Evolutionary conservation across 2,329 filamentous ascomycete species (phyloP), one percentile per base, ranked within the genome.

Genomic region (Aspergillus oerlinghausenensis): DNA sequence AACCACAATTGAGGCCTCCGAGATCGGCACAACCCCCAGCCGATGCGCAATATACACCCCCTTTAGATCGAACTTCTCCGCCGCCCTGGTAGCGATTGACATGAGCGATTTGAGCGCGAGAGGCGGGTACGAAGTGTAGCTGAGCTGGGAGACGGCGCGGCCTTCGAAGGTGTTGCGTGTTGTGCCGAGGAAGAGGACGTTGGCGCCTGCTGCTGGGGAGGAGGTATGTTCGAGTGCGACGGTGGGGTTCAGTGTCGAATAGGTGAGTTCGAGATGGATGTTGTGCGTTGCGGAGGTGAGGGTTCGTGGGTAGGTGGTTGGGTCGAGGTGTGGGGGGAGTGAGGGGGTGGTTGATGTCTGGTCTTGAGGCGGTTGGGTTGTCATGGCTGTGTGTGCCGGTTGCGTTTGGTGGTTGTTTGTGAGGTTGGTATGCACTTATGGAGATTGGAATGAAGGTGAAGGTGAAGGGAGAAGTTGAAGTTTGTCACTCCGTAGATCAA

Each of bases 1-100:
- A 65, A 97, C 92, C 55, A 95, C 77, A 59, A 99, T 93, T 70
- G 90, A 96, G 76, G 97, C 92, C 74, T 97, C 90, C n/a, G 87
- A 88, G 55, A 97, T 87, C 2, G 90, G 90, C 17, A 97, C 93
- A 21, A 84, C 81, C 0, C 94, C 94, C 3, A 97, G 80, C 3
- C 93, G 84, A 75, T 97, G 94, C 14, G 89, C 80, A 72, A 97
- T 89, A 51, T 88, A 86, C 57, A 97, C 85, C 7, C 85, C 88
- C 40, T 84, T 82, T 19, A 96, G 82, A 0, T 73, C 75, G 70
- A 96, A 86, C 63, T 74, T 67, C 17, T 75, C 73, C 3, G 92
- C 74, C 3, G 78, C 72, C 5, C 78, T 67, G 50, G 66, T 65
- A 9, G 76, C 75, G 50, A 77, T 78, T 14, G 58, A 54, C 1